Conservation (phyloP, 2,329 filamentous ascomycete species). For the Torrubiella hemipterigena region DNA sequence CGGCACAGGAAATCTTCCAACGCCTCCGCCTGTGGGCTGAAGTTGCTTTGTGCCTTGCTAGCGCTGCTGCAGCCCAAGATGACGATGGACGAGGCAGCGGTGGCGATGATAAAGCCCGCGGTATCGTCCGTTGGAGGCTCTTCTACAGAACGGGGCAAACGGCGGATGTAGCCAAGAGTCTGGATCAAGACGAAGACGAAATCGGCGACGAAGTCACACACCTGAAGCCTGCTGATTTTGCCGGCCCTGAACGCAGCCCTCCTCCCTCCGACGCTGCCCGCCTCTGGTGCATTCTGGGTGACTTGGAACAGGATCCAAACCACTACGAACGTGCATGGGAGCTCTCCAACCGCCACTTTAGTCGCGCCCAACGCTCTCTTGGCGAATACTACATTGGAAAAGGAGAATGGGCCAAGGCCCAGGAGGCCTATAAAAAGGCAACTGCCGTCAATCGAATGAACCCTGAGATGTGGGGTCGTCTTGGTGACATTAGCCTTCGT, state of each 20-base stretch:
- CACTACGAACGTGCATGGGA: slow-evolving; percentile 85
- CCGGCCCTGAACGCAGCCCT: slow-evolving; percentile 54
- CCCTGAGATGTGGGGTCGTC: slow-evolving; percentile 73
- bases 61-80: slow-evolving; percentile 44
- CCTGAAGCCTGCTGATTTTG: slow-evolving; percentile 41
- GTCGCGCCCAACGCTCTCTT: slow-evolving; percentile 76
- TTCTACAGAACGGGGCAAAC: slow-evolving; percentile 49
- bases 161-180: slow-evolving; percentile 12
- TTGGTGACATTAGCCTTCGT: slow-evolving; percentile 80
- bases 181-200: slow-evolving; percentile 38
- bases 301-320: slow-evolving; percentile 62
- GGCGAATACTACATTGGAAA: slow-evolving; percentile 63
- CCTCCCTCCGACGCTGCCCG: slow-evolving; percentile 74
- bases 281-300: slow-evolving; percentile 85
- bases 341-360: slow-evolving; percentile 68
- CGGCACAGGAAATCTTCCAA: slow-evolving; percentile 92
- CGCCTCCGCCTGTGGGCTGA: slow-evolving; percentile 89
- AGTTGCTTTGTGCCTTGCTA: slow-evolving; percentile 78
- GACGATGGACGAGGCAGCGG: slow-evolving; percentile 39
- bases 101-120: slow-evolving; percentile 68
- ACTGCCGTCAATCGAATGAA: slow-evolving; percentile 71
- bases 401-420: slow-evolving; percentile 56
- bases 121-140: slow-evolving; percentile 65
- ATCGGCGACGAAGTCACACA: slow-evolving; percentile 35
- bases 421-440: slow-evolving; percentile 66